These are phyloP conservation scores for Gossypium gossypioides DNA, from an alignment of 441 rosid species.

Conservation along the genomic window DNA sequence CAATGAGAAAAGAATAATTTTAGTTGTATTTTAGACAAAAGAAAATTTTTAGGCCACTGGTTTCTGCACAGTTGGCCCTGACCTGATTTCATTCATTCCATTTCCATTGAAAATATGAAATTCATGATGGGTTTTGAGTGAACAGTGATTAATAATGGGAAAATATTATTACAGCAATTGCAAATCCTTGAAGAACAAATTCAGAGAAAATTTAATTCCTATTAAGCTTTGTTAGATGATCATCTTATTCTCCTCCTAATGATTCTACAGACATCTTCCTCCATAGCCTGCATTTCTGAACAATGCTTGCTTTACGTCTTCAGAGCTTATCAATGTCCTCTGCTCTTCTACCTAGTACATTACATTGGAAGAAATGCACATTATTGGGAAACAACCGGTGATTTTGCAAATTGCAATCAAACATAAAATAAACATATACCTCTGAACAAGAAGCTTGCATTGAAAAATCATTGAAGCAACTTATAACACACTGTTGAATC, in stretches of 20 bases:
- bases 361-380: not conserved
- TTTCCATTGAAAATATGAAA: conserved; percentile 9
- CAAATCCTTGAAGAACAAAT: conserved; percentile 22
- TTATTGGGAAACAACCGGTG: not conserved
- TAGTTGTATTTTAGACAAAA: not conserved
- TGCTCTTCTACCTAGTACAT: conserved; percentile 30
- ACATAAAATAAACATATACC: conserved; percentile 26
- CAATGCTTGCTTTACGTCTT: conserved; percentile 78
- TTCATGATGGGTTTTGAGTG: not conserved
- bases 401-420: not conserved
- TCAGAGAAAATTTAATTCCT: conserved; percentile 10
- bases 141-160: conserved; percentile 13
- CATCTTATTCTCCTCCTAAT: conserved; percentile 10
- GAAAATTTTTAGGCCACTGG: not conserved
- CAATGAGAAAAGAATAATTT: conserved; percentile 12
- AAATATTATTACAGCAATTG: conserved; percentile 18
- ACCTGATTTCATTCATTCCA: conserved; percentile 14
- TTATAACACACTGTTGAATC: conserved; percentile 86
- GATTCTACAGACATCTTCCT: conserved; percentile 58
- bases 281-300: conserved; percentile 86
- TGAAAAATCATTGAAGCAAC: conserved; percentile 84
- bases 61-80: conserved; percentile 14
- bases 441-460: conserved; percentile 90
- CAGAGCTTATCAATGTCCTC: conserved; percentile 40
- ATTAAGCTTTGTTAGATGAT: conserved; percentile 1